phyloP scores from a whole-genome alignment of 208 protist genomes.

The Crithidia acanthocephali region DNA sequence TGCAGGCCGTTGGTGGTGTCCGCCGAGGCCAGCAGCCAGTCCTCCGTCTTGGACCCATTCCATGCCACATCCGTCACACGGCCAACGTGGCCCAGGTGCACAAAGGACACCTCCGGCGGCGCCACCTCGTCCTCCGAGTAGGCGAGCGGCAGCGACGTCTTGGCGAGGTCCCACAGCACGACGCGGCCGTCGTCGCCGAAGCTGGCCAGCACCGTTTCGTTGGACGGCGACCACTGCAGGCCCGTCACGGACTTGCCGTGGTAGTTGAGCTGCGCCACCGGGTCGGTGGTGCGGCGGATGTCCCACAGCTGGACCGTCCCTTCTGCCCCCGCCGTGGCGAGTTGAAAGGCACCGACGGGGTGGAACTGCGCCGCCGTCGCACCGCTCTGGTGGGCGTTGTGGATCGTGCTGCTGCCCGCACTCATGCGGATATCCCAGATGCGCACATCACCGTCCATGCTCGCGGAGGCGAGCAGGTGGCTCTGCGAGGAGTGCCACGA shows the following conservation, averaged over 20 bases:
- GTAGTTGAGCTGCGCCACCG: conserved; percentile 41
- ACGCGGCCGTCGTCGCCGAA: conserved; percentile 59
- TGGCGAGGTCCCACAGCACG: conserved; percentile 57
- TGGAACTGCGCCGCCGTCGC: conserved; percentile 58
- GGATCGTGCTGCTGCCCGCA: conserved; percentile 30
- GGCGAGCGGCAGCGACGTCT: conserved; percentile 38
- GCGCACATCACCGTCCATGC: conserved; percentile 93
- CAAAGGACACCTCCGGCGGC: conserved; percentile 86
- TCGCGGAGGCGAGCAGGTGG: conserved; percentile 92
- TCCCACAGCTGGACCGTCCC: conserved; percentile 55
- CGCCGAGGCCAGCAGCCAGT: conserved; percentile 93
- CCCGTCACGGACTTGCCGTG: conserved; percentile 52
- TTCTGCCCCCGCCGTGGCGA: conserved; percentile 51
- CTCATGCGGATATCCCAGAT: conserved; percentile 88
- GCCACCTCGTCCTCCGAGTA: conserved; percentile 55
- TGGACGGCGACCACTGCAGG: conserved; percentile 62
- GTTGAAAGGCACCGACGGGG: conserved; percentile 50
- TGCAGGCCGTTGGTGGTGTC: conserved; percentile 98
- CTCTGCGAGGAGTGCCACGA: conserved; percentile 90
- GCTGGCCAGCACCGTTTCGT: conserved; percentile 47
- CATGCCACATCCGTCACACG: conserved; percentile 95
- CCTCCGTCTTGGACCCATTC: conserved; percentile 80
- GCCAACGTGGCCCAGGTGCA: conserved; percentile 97
- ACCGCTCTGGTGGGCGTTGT: conserved; percentile 42
- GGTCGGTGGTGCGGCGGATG: conserved; percentile 40